Conservation (phyloP, 2,329 filamentous ascomycete genomes). For the Curvularia spicifera region DNA sequence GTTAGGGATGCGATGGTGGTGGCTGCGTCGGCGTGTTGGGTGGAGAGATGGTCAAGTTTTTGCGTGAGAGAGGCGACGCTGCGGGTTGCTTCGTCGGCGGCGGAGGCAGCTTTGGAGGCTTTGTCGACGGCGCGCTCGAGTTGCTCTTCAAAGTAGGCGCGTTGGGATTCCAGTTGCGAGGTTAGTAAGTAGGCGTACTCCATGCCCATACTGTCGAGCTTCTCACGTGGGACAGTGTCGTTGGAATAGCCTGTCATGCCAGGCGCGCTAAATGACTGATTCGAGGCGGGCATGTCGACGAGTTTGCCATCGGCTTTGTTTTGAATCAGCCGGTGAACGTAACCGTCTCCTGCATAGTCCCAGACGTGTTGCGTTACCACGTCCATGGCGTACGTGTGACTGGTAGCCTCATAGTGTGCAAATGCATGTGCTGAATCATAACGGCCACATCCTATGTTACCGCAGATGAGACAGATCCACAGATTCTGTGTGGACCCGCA, state of each 20-base stretch:
- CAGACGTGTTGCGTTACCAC: conserved; percentile 93
- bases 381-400: conserved; percentile 91
- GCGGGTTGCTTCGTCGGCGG: conserved; percentile 66
- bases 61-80: conserved; percentile 59
- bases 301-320: conserved; percentile 92
- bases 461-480: conserved; percentile 95
- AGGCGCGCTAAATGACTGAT: conserved; percentile 29
- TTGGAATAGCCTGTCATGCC: conserved; percentile 57
- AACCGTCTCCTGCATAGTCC: conserved; percentile 96
- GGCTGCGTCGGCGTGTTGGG: conserved; percentile 57
- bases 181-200: conserved; percentile 96
- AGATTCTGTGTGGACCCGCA: conserved; percentile 83
- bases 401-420: conserved; percentile 87
- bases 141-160: conserved; percentile 92
- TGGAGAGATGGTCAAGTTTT: conserved; percentile 61
- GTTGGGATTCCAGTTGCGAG: conserved; percentile 89
- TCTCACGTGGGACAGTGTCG: conserved; percentile 75
- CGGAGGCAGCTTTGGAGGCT: conserved; percentile 73
- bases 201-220: conserved; percentile 79
- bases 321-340: conserved; percentile 93
- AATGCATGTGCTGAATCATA: conserved; percentile 95
- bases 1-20: conserved; percentile 73
- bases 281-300: conserved; percentile 76
- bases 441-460: conserved; percentile 88
- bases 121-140: conserved; percentile 90